phyloP scores from a whole-genome alignment of 1,284 basidiomycete genomes.

The Mrakiaceae sp. region DNA sequence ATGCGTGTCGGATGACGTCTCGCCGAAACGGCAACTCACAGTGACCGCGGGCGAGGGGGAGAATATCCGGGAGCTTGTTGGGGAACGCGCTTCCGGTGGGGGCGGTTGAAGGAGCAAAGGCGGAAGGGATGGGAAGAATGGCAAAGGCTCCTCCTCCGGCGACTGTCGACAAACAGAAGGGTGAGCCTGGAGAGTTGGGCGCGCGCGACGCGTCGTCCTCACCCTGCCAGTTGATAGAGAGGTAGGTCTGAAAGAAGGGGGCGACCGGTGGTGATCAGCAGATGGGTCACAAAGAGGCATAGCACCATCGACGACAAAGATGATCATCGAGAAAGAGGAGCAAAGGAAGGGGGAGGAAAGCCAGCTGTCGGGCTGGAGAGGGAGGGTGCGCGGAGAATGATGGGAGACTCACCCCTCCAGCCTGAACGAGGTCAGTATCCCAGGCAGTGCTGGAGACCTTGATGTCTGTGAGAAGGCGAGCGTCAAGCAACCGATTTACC shows the following conservation, averaged over 20 bases:
- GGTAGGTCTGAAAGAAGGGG: slow-evolving; percentile 49
- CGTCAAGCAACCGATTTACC: neutral
- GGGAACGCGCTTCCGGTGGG: slow-evolving; percentile 37
- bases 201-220: no score
- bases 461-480: neutral
- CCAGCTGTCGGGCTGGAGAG: neutral
- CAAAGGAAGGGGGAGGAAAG: neutral
- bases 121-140: slow-evolving; percentile 72
- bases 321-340: neutral
- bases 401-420: slow-evolving; percentile 54
- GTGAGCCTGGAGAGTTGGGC: no score
- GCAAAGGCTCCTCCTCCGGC: slow-evolving; percentile 93
- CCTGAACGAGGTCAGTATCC: slow-evolving; percentile 90
- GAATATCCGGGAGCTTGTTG: slow-evolving; percentile 77
- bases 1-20: no score
- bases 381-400: slow-evolving; percentile 5
- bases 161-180: slow-evolving; percentile 31
- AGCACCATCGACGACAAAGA: neutral
- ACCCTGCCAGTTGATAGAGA: slow-evolving; percentile 82
- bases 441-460: slow-evolving; percentile 69
- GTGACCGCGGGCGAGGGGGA: slow-evolving; percentile 78
- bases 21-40: slow-evolving; percentile 22
- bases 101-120: slow-evolving; percentile 43
- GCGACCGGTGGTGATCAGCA: neutral
- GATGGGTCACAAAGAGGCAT: slow-evolving; percentile 14